Evolutionary conservation across 1,284 basidiomycete species (phyloP), one percentile per base, ranked within the genome.

Genomic region (Apiotrichum montevideense): DNA sequence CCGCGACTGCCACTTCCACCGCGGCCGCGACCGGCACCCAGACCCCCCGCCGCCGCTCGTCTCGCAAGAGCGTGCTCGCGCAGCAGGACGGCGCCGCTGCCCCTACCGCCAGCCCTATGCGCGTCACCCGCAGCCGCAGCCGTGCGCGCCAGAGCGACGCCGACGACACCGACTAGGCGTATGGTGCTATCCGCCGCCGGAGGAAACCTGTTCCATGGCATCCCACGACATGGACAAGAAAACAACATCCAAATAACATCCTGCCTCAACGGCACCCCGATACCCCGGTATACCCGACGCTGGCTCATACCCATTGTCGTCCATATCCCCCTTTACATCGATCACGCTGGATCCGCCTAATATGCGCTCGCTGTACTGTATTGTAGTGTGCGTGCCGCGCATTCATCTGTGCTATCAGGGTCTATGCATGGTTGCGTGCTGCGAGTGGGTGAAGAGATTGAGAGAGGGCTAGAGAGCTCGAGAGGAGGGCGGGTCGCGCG

Each of bases 101-200:
- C 44, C 58, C 51, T 58, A 42, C 37, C 21, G 63, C 56, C 10
- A 69, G 65, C 41, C 72, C 72, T 1, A 63, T 58, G 56, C 66
- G 71, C 51, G 66, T 71, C 34, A 75, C 74, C 42, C 70, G 74
- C 66, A 72, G 70, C 57, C 63, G 74, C 51, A 72, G 70, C 59
- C 67, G 67, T 52, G 73, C 69, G 0, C 63, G 67, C 58, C 51
- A 66, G 11, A 64, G 64, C 46, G 69, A 69, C 54, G 66, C 66
- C 44, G 68, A 67, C 44, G 66, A 65, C 57, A 54, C 44, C 47
- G 48, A 62, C 52, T 58, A 55, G 35, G 37, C 32, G 33, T 2
- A 29, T 49, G 33, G 15, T 14, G 21, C 34, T 6, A 7, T 8
- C 46, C 37, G 37, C 37, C 9, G 37, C 37, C 37, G 37, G 9